A percentile compares a stretch with the other conserved stretches of the same genome.
phyloP scores from a whole-genome alignment of 2,329 filamentous ascomycete species.

The Diaporthe humulicola region DNA sequence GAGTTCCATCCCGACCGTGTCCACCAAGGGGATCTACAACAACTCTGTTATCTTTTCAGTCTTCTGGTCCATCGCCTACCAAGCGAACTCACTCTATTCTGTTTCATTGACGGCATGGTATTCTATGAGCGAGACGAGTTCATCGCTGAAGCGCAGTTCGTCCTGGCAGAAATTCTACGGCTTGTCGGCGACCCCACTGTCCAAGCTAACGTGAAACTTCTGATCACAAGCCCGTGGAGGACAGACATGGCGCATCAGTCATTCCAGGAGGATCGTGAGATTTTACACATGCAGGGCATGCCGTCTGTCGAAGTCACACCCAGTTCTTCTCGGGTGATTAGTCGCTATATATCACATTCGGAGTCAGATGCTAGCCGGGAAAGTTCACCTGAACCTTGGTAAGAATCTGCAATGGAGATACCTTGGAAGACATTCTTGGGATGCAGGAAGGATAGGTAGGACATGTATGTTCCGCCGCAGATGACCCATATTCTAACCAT shows the following conservation, averaged over 20 bases:
- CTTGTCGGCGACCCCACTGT: background rate
- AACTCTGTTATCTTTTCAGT: conserved; percentile 13
- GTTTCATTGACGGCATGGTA: conserved; percentile 20
- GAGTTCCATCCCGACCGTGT: background rate
- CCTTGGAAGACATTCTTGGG: too few relatives aligned
- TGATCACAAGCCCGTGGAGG: conserved; percentile 30
- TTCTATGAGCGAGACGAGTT: conserved; percentile 28
- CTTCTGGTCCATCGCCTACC: background rate
- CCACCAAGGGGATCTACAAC: background rate
- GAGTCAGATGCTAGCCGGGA: background rate
- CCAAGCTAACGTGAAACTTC: conserved; percentile 1
- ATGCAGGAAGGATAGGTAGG: too few relatives aligned
- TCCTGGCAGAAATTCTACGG: background rate
- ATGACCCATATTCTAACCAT: background rate
- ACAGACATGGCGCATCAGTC: background rate
- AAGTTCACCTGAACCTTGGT: background rate
- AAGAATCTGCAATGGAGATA: too few relatives aligned
- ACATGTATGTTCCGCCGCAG: background rate
- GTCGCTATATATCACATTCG: background rate
- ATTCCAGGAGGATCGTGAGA: background rate
- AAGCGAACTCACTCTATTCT: background rate
- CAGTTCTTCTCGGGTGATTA: background rate
- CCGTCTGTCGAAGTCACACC: background rate
- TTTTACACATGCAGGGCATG: background rate
- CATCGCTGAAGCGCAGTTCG: background rate